Conservation (phyloP, 2,329 filamentous ascomycete genomes). For the Plectosphaerella sp. region DNA sequence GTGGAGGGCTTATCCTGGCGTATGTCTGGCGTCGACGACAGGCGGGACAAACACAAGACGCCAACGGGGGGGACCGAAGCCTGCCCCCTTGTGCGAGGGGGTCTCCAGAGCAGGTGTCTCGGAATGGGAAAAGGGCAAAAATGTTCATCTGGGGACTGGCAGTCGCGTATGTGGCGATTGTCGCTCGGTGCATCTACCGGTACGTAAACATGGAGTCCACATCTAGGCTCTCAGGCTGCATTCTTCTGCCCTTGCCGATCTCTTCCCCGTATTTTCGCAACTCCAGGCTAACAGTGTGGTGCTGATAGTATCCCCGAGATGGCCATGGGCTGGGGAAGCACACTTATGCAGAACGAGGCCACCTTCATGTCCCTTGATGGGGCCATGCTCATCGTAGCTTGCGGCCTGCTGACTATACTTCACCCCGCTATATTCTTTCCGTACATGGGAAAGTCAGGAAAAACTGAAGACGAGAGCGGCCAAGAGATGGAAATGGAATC, state of each 20-base stretch:
- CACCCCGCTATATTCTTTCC: constrained; percentile 10
- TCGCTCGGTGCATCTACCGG: constrained; percentile 12
- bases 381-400: constrained; percentile 8
- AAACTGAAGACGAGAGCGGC: neutral
- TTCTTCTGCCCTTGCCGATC: neutral
- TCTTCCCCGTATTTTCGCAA: too few relatives aligned
- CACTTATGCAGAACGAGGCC: constrained; percentile 10
- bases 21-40: constrained; percentile 4
- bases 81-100: neutral
- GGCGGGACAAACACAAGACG: neutral
- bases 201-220: neutral
- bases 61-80: neutral
- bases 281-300: too few relatives aligned
- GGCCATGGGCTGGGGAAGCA: constrained; percentile 9
- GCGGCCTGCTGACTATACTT: constrained; percentile 3
- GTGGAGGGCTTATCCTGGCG: constrained; percentile 10
- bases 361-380: constrained; percentile 12
- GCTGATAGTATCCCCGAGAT: constrained; percentile 6
- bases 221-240: too few relatives aligned
- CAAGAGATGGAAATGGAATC: too few relatives aligned
- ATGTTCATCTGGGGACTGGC: constrained; percentile 6
- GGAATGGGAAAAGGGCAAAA: constrained; percentile 13
- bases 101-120: neutral
- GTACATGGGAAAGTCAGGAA: neutral
- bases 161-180: constrained; percentile 7